These are phyloP conservation scores for Gracilaria caudata DNA, from an alignment of 23 red algal species.

Conservation along the genomic window DNA sequence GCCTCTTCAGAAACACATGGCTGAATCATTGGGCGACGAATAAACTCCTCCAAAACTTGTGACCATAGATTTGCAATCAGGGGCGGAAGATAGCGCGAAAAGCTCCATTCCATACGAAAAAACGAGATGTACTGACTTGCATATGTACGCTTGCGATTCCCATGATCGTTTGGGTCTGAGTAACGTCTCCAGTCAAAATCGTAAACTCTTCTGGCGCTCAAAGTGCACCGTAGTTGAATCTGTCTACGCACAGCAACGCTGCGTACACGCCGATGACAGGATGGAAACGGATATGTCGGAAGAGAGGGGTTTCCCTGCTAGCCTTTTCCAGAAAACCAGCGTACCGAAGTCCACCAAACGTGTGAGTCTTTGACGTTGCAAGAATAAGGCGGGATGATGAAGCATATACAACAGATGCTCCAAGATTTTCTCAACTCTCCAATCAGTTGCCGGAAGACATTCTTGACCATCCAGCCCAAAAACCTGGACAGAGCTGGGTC, in stretches of 20 bases:
- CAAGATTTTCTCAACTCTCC: slow-evolving; percentile 57
- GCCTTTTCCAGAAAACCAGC: slow-evolving; percentile 80
- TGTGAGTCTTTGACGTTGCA: slow-evolving; percentile 67
- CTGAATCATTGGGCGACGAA: slow-evolving; percentile 58
- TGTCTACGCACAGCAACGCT: slow-evolving; percentile 72
- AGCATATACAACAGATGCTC: slow-evolving; percentile 71
- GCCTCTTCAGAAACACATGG: slow-evolving; percentile 23
- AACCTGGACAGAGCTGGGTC: slow-evolving; percentile 75
- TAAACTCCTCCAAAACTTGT: slow-evolving; percentile 75
- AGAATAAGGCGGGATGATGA: slow-evolving; percentile 74
- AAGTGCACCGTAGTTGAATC: slow-evolving; percentile 82
- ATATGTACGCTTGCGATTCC: slow-evolving; percentile 5
- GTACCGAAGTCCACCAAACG: slow-evolving; percentile 77
- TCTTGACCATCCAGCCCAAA: slow-evolving; percentile 72
- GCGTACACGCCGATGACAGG: slow-evolving; percentile 76
- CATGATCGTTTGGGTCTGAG: slow-evolving; percentile 1
- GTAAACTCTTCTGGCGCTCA: slow-evolving; percentile 65
- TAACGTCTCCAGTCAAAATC: slow-evolving; percentile 71
- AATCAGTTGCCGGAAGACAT: slow-evolving; percentile 82
- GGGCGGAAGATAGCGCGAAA: slow-evolving; percentile 64
- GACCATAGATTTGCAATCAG: slow-evolving; percentile 70
- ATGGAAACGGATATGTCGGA: slow-evolving; percentile 74
- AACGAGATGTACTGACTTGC: slow-evolving; percentile 55
- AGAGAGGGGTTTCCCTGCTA: slow-evolving; percentile 59
- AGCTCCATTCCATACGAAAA: slow-evolving; percentile 73